Evolutionary conservation across 2,329 filamentous ascomycete species (phyloP), one percentile per base, ranked within the genome.

Genomic region (Aspergillus terreus): DNA sequence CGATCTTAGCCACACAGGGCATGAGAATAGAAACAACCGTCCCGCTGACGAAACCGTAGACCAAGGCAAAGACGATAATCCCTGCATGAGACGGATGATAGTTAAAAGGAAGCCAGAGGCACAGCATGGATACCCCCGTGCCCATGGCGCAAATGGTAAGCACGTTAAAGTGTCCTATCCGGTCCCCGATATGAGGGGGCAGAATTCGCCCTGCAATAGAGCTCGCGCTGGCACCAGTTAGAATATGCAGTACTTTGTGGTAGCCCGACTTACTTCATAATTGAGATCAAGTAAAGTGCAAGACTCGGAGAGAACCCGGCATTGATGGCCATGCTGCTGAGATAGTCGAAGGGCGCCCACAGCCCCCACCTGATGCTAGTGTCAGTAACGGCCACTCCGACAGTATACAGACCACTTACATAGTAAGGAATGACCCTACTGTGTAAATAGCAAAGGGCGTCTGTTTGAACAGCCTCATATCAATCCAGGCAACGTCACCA

Each of bases 11-110:
- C 2, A 56, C 62, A 43, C 65, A 68, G 2, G 64, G 65, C 63
- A 68, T 67, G 9, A 67, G 14, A 6, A 68, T 33, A 27, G 50
- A 58, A 6, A 68, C 61, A n/a, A 65, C 49, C 2, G 59, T 60
- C 4, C 66, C 66, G 25, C 63, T 67, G n/a, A 60, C 53, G 41
- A 63, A 67, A 4, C 64, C 66, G 45, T 62, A 69, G 1, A 58
- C 60, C 3, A 61, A 11, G 0, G 58, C 46, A 35, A 68, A 68
- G 11, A 64, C 55, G 21, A 68, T 65, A 11, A 67, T 54, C 0
- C 63, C 66, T 0, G 59, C 58, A 49, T 60, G 59, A 1, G 62
- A 65, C 1, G 53, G 54, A 36, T 63, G 55, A 42, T 61, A 64
- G 49, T 63, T 59, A 25, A 67, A 64, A 6, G 63, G 64, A 7